Evolutionary conservation across 257 asterid species (phyloP).

Genomic region (Solanum habrochaites): DNA sequence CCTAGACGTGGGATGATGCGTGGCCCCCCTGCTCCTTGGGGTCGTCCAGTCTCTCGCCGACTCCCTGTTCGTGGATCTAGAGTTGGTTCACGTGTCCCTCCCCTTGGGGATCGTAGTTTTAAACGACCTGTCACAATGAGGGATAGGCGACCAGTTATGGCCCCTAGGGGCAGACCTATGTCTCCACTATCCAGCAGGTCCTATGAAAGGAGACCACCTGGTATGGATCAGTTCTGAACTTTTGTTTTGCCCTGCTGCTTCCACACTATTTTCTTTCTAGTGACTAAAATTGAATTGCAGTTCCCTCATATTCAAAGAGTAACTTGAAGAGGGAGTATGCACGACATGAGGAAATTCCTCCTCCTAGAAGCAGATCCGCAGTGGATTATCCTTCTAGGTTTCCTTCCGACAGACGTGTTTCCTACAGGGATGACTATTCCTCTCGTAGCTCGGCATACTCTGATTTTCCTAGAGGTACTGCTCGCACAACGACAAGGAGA

Average conservation of each 20-base stretch:
- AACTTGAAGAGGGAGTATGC: slow-evolving; percentile 64
- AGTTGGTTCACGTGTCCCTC: slow-evolving; percentile 47
- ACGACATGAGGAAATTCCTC: slow-evolving; percentile 57
- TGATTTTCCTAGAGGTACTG: slow-evolving; percentile 59
- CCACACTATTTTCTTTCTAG: not conserved
- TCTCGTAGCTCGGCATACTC: slow-evolving; percentile 72
- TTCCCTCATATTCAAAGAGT: slow-evolving; percentile 62
- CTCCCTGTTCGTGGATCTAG: slow-evolving; percentile 49
- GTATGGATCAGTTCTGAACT: slow-evolving; percentile 24
- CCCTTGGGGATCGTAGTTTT: slow-evolving; percentile 46
- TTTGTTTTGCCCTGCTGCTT: not conserved
- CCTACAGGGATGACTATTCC: slow-evolving; percentile 69
- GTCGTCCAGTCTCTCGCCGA: slow-evolving; percentile 46
- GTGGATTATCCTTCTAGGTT: slow-evolving; percentile 51
- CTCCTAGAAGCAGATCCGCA: slow-evolving; percentile 69
- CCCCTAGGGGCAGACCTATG: slow-evolving; percentile 61
- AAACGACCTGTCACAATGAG: slow-evolving; percentile 53
- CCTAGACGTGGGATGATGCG: slow-evolving; percentile 46
- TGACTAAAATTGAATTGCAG: slow-evolving; percentile 22
- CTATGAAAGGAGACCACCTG: slow-evolving; percentile 88
- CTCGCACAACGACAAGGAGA: slow-evolving; percentile 63
- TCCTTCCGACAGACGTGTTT: slow-evolving; percentile 55
- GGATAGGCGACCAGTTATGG: slow-evolving; percentile 66
- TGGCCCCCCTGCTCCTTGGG: slow-evolving; percentile 60
- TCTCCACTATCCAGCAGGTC: slow-evolving; percentile 64